Evolutionary conservation across 2,329 filamentous ascomycete species (phyloP).

Genomic region (Venturia aucupariae): DNA sequence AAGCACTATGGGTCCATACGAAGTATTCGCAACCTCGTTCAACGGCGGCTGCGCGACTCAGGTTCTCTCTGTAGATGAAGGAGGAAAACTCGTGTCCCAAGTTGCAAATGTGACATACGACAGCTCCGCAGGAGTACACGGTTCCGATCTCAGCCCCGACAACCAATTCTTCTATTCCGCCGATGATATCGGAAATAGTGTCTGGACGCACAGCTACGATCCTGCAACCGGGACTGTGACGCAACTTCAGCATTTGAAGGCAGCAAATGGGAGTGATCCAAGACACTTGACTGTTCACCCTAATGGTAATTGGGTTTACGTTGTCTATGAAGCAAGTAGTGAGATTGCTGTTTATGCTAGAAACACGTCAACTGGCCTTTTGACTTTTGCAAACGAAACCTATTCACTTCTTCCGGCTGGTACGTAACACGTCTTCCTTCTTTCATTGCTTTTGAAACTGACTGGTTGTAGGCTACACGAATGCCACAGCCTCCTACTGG

Average conservation of each 20-base stretch:
- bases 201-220: slow-evolving; percentile 3
- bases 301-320: not conserved
- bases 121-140: not conserved
- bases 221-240: not conserved
- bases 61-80: not conserved
- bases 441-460: not conserved
- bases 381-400: not conserved
- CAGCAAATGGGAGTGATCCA: not conserved
- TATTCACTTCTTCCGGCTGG: not conserved
- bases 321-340: not conserved
- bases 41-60: not conserved
- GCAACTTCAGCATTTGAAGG: not conserved
- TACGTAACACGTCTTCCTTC: not conserved
- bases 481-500: not conserved
- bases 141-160: not conserved
- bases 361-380: not conserved
- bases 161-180: slow-evolving; percentile 2
- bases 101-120: not conserved
- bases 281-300: slow-evolving; percentile 6
- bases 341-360: not conserved
- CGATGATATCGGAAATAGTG: not conserved
- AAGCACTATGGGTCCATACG: not conserved
- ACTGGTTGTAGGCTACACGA: not conserved
- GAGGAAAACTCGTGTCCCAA: not conserved
- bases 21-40: not conserved